phyloP scores from a whole-genome alignment of 371 early-diverging fungal genomes.

The Zancudomyces culisetae region DNA sequence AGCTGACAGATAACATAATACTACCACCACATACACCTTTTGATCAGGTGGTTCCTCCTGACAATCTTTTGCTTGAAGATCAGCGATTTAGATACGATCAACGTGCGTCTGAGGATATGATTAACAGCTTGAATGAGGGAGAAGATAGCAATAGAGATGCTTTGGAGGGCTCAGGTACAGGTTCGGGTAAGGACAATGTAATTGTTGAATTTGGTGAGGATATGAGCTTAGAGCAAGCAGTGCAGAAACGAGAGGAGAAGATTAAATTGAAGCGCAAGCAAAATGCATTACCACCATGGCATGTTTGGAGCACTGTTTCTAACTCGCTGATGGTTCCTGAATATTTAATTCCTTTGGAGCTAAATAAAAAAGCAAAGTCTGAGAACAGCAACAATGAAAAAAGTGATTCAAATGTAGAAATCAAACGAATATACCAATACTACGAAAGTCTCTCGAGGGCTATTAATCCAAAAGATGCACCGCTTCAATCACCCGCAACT shows the following conservation, averaged over 20 bases:
- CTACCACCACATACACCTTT: conserved; percentile 27
- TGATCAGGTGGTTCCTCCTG: conserved; percentile 14
- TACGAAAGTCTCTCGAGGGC: too few species aligned
- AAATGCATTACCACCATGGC: conserved; percentile 64
- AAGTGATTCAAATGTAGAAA: too few species aligned
- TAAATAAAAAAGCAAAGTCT: conserved; percentile 6
- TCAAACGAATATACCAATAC: too few species aligned
- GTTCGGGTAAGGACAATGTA: conserved; percentile 46
- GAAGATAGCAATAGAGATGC: conserved; percentile 36
- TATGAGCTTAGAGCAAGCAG: conserved; percentile 35
- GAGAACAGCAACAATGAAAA: too few species aligned
- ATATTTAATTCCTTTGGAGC: conserved; percentile 12
- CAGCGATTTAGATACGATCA: neutral
- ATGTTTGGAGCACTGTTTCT: conserved; percentile 47
- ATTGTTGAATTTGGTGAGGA: conserved; percentile 61
- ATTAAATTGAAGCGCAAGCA: conserved; percentile 51
- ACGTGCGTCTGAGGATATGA: too few species aligned
- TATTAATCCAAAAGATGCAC: too few species aligned
- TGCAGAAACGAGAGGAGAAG: conserved; percentile 43
- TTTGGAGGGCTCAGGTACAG: conserved; percentile 49
- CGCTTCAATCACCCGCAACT: too few species aligned
- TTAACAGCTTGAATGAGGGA: too few species aligned
- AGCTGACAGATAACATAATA: conserved; percentile 44
- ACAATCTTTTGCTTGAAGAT: conserved; percentile 9
- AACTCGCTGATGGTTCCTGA: conserved; percentile 25